Conservation (phyloP, 139 green algal genomes). For the Limnomonas spitsbergensis region DNA sequence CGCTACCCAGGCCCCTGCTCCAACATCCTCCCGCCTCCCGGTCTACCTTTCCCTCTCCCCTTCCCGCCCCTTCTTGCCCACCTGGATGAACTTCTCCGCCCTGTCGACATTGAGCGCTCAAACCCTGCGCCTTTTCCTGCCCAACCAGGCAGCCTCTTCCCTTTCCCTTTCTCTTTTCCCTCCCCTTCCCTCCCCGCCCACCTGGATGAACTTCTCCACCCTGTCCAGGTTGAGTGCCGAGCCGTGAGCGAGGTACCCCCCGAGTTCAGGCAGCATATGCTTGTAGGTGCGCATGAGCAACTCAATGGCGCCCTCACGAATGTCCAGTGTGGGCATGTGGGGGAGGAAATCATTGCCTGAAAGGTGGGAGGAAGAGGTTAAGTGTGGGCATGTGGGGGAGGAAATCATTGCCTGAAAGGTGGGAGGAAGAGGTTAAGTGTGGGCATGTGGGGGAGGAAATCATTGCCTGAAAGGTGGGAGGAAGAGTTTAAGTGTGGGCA, state of each 20-base stretch:
- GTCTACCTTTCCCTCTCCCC: no score
- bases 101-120: constrained; percentile 74
- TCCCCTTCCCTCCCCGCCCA: no score
- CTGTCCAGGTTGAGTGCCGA: constrained; percentile 71
- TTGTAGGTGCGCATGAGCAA: constrained; percentile 92
- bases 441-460: constrained; percentile 99
- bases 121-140: no score
- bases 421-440: constrained; percentile 89
- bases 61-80: no score
- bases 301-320: constrained; percentile 89
- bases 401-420: constrained; percentile 87
- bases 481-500: constrained; percentile 97
- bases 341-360: constrained; percentile 96
- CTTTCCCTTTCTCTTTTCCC: no score
- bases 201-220: constrained; percentile 89
- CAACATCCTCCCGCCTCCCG: no score
- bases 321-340: constrained; percentile 99
- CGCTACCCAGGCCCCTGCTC: no score
- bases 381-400: constrained; percentile 98
- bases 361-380: constrained; percentile 71
- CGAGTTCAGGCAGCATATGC: constrained; percentile 73
- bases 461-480: constrained; percentile 65
- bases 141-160: no score
- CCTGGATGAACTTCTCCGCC: constrained; percentile 89
- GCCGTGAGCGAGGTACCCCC: constrained; percentile 81